phyloP scores from a whole-genome alignment of 441 rosid species.

The Eruca vesicaria region DNA sequence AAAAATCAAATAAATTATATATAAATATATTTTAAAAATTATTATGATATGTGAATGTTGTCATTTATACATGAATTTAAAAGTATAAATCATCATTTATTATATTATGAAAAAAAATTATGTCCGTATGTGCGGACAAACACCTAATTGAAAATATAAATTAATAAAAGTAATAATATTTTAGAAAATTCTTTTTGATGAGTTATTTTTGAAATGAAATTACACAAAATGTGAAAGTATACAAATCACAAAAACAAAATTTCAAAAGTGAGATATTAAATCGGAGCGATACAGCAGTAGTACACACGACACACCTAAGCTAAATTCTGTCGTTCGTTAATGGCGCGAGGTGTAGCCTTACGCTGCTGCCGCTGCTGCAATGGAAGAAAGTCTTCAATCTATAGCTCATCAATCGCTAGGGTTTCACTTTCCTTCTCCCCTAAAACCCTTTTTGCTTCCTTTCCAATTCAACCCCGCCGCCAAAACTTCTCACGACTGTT shows the following conservation, averaged over 20 bases:
- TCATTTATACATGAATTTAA: too few relatives aligned
- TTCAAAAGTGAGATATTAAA: neutral
- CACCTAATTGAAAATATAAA: too few relatives aligned
- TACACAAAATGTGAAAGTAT: too few relatives aligned
- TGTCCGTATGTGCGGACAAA: too few relatives aligned
- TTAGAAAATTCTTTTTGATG: too few relatives aligned
- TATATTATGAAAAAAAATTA: too few relatives aligned
- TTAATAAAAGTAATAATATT: too few relatives aligned
- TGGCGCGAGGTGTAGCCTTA: conserved; percentile 52
- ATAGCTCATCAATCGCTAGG: conserved; percentile 30
- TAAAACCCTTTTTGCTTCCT: conserved; percentile 30
- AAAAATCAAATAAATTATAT: too few relatives aligned
- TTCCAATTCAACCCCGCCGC: conserved; percentile 18
- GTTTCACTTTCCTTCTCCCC: conserved; percentile 38
- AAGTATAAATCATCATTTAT: too few relatives aligned
- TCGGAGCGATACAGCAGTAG: neutral
- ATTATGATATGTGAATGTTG: too few relatives aligned
- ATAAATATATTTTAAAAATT: too few relatives aligned
- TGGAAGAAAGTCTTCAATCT: conserved; percentile 38
- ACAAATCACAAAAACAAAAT: neutral
- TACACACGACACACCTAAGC: neutral
- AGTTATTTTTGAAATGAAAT: too few relatives aligned
- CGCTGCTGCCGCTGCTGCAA: conserved; percentile 42
- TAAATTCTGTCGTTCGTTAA: neutral
- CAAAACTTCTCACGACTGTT: conserved; percentile 42